Base-by-base conservation (phyloP, 1,139 yeast species). In the Yamadazyma dushanensis region DNA sequence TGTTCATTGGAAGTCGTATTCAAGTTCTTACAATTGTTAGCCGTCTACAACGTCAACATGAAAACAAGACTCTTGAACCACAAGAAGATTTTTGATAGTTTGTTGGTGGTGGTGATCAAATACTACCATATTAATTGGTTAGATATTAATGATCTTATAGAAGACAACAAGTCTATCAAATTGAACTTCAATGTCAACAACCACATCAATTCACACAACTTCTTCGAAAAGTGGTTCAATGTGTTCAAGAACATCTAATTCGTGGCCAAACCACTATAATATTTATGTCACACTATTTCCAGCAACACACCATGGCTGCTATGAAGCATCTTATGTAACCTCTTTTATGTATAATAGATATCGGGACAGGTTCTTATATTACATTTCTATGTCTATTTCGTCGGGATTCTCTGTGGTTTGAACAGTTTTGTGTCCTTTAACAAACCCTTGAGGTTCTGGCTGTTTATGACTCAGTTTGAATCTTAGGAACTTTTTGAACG, bases 401-500 rank as follows among this genome's bases (percentile, higher is more conserved):
- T 84, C 88, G 1, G 86, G 83, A 50, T 84, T 83, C 4, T 21
- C 29, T 44, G 50, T 15, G 35, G 26, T 10, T 46, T 6, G 11
- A n/a, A n/a, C 16, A 3, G 21, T 11, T 4, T 16, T 30, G 16
- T 57, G 51, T 1, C 74, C 63, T 33, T 70, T 73, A 14, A 80
- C 80, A 53, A 85, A 84, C 5, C 85, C 87, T 44, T 72, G 57
- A 0, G 76, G 69, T 11, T 37, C 36, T 7, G 44, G 38, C 10
- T 50, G 45, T 1, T 46, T 38, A 10, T 31, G 28, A 18, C 15
- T 17, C 14, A 13, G 20, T 13, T 81, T 85, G 47, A 71, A 65
- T 32, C 83, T 66, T 16, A 89, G 58, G 90, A 88, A 83, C 11
- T 80, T 83, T 49, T 84, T 88, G 57, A 76, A 88, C 0, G 85